Percentiles rank a stretch among this genome's conserved stretches.
phyloP scores from a whole-genome alignment of 106 monocot species.

The Allium fistulosum region DNA sequence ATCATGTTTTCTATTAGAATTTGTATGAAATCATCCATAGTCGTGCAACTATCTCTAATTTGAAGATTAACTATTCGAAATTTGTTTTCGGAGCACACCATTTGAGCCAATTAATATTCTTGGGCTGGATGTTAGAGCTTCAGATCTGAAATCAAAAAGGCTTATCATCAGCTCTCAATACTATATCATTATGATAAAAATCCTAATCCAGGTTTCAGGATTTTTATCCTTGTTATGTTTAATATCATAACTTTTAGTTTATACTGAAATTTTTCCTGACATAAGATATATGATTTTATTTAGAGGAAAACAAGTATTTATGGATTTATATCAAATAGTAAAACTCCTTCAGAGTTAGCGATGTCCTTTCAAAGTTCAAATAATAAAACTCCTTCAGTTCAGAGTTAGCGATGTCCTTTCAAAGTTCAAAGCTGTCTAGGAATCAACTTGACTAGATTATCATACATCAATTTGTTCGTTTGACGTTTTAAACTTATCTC shows the following conservation, averaged over 20 bases:
- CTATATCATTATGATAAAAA: conserved; percentile 97
- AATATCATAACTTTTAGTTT: no score
- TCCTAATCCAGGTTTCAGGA: conserved; percentile 78
- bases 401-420: no score
- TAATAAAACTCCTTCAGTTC: no score
- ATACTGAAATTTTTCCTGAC: neutral
- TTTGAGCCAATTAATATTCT: conserved; percentile 91
- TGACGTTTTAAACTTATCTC: no score
- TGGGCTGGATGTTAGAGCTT: conserved; percentile 75
- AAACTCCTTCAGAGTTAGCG: no score
- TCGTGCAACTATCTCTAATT: neutral
- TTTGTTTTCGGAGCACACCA: conserved; percentile 43
- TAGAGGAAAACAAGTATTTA: conserved; percentile 76
- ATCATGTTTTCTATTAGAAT: no score
- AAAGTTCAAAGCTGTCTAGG: no score
- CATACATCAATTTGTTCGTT: no score
- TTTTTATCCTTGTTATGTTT: no score
- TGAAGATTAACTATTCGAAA: neutral
- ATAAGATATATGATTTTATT: conserved; percentile 12
- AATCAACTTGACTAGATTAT: no score
- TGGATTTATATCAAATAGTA: conserved; percentile 19
- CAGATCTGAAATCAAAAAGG: conserved; percentile 86
- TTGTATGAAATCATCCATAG: neutral
- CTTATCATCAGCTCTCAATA: conserved; percentile 74
- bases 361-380: no score